Base-by-base conservation (phyloP, 2,329 filamentous ascomycete species). In the Chaetomiaceae sp. region DNA sequence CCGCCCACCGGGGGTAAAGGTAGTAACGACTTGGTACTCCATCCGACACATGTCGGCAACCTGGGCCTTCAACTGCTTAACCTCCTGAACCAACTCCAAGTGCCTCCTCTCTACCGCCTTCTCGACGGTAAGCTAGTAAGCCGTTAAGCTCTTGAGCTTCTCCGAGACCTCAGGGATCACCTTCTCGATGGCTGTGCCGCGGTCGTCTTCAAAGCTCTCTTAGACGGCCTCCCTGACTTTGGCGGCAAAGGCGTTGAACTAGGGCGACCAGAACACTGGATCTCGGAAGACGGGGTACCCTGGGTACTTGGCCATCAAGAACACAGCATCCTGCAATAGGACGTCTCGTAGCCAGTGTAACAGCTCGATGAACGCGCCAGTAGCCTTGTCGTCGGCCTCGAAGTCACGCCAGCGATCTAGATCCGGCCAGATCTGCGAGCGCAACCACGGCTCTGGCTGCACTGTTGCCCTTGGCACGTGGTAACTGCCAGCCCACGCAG, bases 201-300 rank as follows among this genome's bases (percentile, higher is more conserved):
- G 30, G 39, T 42, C 39, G 19, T 42, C 39, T 42, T 42, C 30
- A 34, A 35, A 42, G 39, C 29, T 27, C 39, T 42, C 39, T 9
- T n/a, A n/a, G n/a, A n/a, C n/a, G n/a, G n/a, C n/a, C n/a, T n/a
- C n/a, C n/a, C n/a, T n/a, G n/a, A n/a, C 39, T 30, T 42, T 42
- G 26, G 14, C 15, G 14, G 38, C 38, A 41, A 41, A 41, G 38
- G 38, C 38, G 27, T 41, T 41, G 27, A 41, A 41, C 38, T 32
- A 27, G 26, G 38, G 38, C 15, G 27, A 33, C 38, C 17, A 33
- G 10, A 41, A 41, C 38, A 41, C 27, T 12, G 38, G 26, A 32
- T 41, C 38, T 11, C 26, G 26, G 38, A 41, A 41, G 38, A 41
- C 27, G n/a, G 27, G 38, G 27, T 33, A 18, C 15, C 27, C 38